Evolutionary conservation across 148 eudicot species (phyloP).

Genomic region (Vaccinium darrowii): DNA sequence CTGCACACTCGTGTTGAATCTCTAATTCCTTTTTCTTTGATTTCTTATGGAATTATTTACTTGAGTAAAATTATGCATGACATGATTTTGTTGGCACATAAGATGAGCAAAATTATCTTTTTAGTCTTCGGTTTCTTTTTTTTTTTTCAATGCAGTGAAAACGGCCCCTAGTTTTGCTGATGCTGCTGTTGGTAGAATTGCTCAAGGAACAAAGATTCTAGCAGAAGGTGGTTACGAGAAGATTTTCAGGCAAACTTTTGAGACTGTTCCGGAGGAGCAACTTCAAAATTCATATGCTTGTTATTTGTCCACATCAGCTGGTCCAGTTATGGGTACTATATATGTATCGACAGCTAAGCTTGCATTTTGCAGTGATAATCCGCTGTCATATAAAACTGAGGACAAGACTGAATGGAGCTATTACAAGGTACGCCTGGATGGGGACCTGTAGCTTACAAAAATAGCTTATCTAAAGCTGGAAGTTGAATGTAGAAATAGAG

Average conservation of each 20-base stretch:
- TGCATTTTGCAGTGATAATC: slow-evolving; percentile 55
- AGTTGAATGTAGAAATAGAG: neutral
- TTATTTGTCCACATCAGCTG: slow-evolving; percentile 48
- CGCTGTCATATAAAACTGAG: slow-evolving; percentile 25
- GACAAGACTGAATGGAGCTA: slow-evolving; percentile 30
- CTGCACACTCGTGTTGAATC: neutral
- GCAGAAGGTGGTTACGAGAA: slow-evolving; percentile 57
- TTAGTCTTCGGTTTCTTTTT: neutral
- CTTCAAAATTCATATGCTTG: slow-evolving; percentile 40
- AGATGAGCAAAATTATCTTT: neutral
- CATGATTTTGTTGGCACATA: neutral
- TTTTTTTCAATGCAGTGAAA: slow-evolving; percentile 22
- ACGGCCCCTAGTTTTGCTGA: slow-evolving; percentile 50
- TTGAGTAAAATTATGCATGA: neutral
- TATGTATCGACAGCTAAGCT: slow-evolving; percentile 47
- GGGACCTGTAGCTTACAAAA: neutral
- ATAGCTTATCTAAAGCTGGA: neutral
- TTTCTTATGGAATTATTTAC: neutral
- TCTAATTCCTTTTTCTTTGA: neutral
- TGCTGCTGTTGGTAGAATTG: slow-evolving; percentile 42
- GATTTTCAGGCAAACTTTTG: slow-evolving; percentile 40
- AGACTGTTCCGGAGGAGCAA: slow-evolving; percentile 33
- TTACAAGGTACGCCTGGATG: slow-evolving; percentile 23
- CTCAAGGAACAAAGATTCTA: slow-evolving; percentile 46
- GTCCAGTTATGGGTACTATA: slow-evolving; percentile 58